These are phyloP conservation scores for Eucalyptus regnans DNA, from an alignment of 345 rosid species.

Conservation along the genomic window DNA sequence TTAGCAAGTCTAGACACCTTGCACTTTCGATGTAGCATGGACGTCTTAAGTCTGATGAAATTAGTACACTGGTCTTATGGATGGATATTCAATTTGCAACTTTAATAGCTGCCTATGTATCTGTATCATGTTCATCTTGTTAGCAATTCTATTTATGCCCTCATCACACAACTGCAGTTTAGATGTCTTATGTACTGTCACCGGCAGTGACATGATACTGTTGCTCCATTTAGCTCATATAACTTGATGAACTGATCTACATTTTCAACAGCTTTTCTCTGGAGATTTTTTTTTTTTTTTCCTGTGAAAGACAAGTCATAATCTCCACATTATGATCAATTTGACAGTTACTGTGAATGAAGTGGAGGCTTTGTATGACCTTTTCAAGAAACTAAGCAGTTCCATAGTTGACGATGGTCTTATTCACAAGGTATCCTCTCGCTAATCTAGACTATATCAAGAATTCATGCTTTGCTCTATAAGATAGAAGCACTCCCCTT, in stretches of 20 bases:
- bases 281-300: neutral
- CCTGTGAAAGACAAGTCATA: neutral
- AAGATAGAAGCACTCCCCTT: neutral
- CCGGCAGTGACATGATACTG: neutral
- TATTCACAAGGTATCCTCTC: conserved; percentile 49
- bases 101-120: neutral
- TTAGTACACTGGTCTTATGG: neutral
- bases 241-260: neutral
- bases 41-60: neutral
- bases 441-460: neutral
- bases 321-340: neutral
- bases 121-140: neutral
- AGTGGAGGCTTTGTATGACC: conserved; percentile 57
- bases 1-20: neutral
- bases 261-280: neutral
- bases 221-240: neutral
- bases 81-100: neutral
- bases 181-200: neutral
- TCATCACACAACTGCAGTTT: neutral
- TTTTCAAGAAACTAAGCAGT: conserved; percentile 65
- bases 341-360: conserved; percentile 59
- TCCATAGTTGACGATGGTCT: conserved; percentile 31
- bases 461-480: neutral
- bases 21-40: neutral
- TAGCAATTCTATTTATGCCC: neutral